Base-by-base conservation (phyloP, 768 basidiomycete genomes). In the Antrodiella citrinella region DNA sequence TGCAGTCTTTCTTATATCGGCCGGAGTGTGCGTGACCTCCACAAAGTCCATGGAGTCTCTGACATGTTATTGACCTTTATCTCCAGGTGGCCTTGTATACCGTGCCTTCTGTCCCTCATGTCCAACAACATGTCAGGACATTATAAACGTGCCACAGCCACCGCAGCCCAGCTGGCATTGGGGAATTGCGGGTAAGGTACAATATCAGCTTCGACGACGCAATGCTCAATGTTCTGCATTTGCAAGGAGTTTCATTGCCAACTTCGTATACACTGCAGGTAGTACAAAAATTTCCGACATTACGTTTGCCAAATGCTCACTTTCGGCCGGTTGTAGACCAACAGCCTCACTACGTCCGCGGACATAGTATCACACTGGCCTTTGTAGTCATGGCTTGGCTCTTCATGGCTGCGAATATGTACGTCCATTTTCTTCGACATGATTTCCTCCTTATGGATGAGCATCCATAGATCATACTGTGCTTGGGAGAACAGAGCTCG, bases 51-150 rank as follows among this genome's bases (percentile, higher is more conserved):
- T n/a, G n/a, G n/a, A n/a, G n/a, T n/a, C n/a, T n/a, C n/a, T 43
- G 7, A 7, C 3, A 38, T 19, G 3, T 24, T n/a, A 10, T 19
- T 44, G 25, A 10, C 46, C 18, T 24, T 22, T 30, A 20, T 40
- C 0, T 38, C 0, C 50, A 77, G 77, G 15, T 82, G 80, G 58
- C 78, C 80, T 4, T 74, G 73, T 21, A 79, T 63, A 10, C 80
- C 80, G 13, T 76, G 75, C 51, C 78, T 81, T 39, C 58, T 82
- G 67, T 77, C 80, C 4, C 80, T 82, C 44, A 65, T 82, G 2
- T 78, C 80, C 7, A 83, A 83, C 57, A 83, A 83, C 54, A 75
- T 69, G 54, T 71, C 72, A 13, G 80, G 80, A 0, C 79, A 82
- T 57, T 83, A 80, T 63, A 82, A 83, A 65, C 76, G 74, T 49